These are phyloP conservation scores for Ogataea neopini DNA, from an alignment of 805 yeast genomes.

Conservation along the genomic window DNA sequence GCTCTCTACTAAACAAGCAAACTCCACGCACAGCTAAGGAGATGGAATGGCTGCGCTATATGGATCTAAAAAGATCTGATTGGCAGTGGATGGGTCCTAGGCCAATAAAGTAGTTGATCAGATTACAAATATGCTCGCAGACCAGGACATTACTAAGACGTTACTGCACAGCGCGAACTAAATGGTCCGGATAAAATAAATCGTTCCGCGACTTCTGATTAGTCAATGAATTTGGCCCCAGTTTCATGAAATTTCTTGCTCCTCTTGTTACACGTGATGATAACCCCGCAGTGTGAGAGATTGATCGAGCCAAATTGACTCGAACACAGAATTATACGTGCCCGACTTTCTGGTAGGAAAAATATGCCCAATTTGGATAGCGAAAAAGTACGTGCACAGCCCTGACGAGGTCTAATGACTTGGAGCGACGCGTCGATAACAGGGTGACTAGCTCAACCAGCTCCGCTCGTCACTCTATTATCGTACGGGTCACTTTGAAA, in stretches of 20 bases:
- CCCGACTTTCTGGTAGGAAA: background rate
- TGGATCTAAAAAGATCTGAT: no score
- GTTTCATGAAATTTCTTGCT: background rate
- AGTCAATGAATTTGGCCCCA: background rate
- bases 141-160: background rate
- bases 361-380: background rate
- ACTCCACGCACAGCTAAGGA: no score
- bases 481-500: no score
- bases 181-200: background rate
- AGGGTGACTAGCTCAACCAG: no score
- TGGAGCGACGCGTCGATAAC: slow-evolving; percentile 1
- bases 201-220: slow-evolving; percentile 3
- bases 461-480: no score
- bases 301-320: background rate
- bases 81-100: background rate
- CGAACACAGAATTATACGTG: background rate
- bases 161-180: background rate
- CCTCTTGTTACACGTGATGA: background rate
- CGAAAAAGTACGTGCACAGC: background rate
- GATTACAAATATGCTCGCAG: no score
- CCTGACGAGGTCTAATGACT: background rate
- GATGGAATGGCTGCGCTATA: no score
- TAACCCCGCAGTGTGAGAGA: background rate
- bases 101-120: background rate
- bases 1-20: no score